Evolutionary conservation across 805 yeast species (phyloP), one percentile per base, ranked within the genome.

Genomic region (Ogataea dorogensis): DNA sequence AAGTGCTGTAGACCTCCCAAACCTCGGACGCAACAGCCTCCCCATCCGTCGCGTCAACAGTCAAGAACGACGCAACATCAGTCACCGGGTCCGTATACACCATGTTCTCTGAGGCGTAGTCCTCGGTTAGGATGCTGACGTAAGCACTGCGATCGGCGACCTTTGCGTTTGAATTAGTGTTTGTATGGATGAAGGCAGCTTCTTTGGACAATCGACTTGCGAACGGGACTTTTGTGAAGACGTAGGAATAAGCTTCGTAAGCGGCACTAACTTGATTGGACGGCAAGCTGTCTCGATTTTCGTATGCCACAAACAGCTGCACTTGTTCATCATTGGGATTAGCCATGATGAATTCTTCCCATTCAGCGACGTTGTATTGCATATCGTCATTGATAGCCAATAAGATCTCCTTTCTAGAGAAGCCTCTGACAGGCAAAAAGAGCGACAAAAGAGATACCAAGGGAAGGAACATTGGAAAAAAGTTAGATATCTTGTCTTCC

Each of bases 151-250:
- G 15, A 27, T 43, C 33, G 23, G 26, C 25, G 23, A 40, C 29
- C 16, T 24, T 15, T 14, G 38, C 38, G 17, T 31, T 23, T 5
- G 46, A 27, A 24, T 38, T 37, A 5, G 50, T 43, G 27, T 33
- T 34, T 5, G 43, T 40, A 31, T 40, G 43, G 31, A 42, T 24
- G 38, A 26, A 42, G 10, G 29, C 30, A 16, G 45, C 46, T 32
- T 40, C 46, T 13, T 33, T 18, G n/a, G 28, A 37, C 14, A 45
- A 25, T 24, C 49, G 34, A 16, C 17, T 10, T 7, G 43, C 22
- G 15, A 39, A 45, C 2, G 46, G 46, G 12, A 31, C 46, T 12
- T 36, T 33, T 17, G 49, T 45, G 42, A 38, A 45, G 13, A 45
- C 29, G 28, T 39, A 34, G 9, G 33, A 19, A 23, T 42, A 40